Evolutionary conservation across 371 early-diverging fungal genomes (phyloP).

Genomic region (Batkoa obscura): DNA sequence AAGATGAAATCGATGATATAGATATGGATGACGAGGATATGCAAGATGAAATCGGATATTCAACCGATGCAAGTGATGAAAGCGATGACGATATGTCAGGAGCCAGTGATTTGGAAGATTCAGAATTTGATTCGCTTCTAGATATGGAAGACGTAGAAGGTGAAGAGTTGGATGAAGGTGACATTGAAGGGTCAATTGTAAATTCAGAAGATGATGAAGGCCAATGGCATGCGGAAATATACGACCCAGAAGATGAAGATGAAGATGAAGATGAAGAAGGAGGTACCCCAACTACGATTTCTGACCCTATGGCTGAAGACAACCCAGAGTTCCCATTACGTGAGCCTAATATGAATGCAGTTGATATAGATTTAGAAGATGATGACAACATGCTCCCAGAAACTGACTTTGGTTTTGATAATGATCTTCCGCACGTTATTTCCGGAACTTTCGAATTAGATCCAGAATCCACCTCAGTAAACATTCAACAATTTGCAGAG

Average conservation of each 20-base stretch:
- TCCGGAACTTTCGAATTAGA: too few relatives aligned
- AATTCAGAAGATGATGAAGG: neutral
- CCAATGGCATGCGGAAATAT: neutral
- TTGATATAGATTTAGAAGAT: constrained; percentile 20
- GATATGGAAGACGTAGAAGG: constrained; percentile 18
- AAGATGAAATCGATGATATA: constrained; percentile 14
- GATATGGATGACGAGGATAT: constrained; percentile 14
- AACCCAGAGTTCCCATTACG: too few relatives aligned
- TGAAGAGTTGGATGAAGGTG: constrained; percentile 24
- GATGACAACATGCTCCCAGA: too few relatives aligned
- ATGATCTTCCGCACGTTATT: too few relatives aligned
- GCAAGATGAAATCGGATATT: constrained; percentile 8
- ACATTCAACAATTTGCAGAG: too few relatives aligned
- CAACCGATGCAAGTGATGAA: neutral
- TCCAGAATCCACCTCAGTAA: too few relatives aligned
- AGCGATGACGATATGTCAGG: constrained; percentile 9
- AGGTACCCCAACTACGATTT: neutral
- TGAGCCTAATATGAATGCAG: too few relatives aligned
- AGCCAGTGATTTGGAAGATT: constrained; percentile 15
- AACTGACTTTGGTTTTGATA: too few relatives aligned
- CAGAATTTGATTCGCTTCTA: constrained; percentile 12
- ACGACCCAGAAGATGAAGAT: constrained; percentile 12
- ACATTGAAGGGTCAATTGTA: constrained; percentile 20
- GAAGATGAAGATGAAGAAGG: constrained; percentile 16
- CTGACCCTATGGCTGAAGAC: too few relatives aligned